Base-by-base conservation (phyloP, 805 yeast genomes). In the Teunomyces pallodes region DNA sequence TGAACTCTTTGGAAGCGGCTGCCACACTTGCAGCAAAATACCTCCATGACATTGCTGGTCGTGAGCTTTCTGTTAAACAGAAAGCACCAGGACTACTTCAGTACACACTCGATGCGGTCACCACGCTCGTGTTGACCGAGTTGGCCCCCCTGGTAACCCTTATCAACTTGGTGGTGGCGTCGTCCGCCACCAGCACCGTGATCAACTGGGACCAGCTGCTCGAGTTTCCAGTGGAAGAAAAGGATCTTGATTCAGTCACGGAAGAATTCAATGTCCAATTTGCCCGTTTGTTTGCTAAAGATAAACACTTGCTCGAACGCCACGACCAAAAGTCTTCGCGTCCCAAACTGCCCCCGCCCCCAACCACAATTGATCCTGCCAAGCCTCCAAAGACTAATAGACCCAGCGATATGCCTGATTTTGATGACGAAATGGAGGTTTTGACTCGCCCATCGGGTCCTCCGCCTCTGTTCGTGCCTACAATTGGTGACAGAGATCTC, bases 351-450 rank as follows among this genome's bases (percentile, higher is more conserved):
- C 28, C 40, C 4, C 41, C 41, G 5, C 41, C 41, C 2, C 46
- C 50, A 5, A 29, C 28, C 17, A 26, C 20, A 17, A 35, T 43
- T 9, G 51, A 45, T 26, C 44, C 51, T 5, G 51, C 43, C 13
- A 13, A 41, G n/a, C 27, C 27, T 6, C 24, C 20, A 6, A 14
- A 6, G 12, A n/a, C 27, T 4, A n/a, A 13, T 8, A 49, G 54
- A 20, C 70, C 74, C 2, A 45, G 55, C 16, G 78, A 74, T 53
- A 71, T 77, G 60, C 84, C 84, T 1, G 79, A 69, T 30, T 81
- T 77, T 50, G 82, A 77, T 20, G 82, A 77, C 55, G 85, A 81
- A 52, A 74, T 72, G 45, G 79, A 80, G 54, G 59, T 71, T 31
- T 47, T 47, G 63, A 36, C 53, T 50, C 43, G 43, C 16, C 41